phyloP scores from a whole-genome alignment of 306 rosid species.

The Crataegus laevigata region DNA sequence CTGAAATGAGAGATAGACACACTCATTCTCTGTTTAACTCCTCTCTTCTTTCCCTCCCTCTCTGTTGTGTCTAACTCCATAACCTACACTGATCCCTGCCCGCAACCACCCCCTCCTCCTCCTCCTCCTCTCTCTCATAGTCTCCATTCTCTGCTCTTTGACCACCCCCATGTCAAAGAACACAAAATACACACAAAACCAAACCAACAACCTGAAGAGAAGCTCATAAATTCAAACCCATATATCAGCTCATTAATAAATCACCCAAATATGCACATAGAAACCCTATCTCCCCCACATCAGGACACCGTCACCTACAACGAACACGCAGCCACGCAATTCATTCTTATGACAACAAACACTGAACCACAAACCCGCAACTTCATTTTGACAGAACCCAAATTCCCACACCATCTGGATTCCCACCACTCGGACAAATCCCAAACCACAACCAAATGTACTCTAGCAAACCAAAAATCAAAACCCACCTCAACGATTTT shows the following conservation, averaged over 20 bases:
- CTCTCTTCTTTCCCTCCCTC: too few relatives aligned
- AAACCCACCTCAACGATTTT: background rate
- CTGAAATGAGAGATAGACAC: too few relatives aligned
- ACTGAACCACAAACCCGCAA: background rate
- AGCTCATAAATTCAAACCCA: background rate
- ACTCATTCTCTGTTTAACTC: too few relatives aligned
- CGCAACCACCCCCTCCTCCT: too few relatives aligned
- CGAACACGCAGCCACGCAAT: background rate
- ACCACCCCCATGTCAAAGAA: background rate
- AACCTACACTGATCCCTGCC: too few relatives aligned
- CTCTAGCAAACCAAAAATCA: background rate
- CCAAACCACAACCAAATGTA: background rate
- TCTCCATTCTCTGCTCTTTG: too few relatives aligned
- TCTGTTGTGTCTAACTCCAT: too few relatives aligned
- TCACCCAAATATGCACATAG: background rate
- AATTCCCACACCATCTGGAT: background rate
- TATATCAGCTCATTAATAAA: background rate
- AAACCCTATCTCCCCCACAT: background rate
- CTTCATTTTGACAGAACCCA: background rate
- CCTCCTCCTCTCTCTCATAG: too few relatives aligned
- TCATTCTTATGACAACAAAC: background rate
- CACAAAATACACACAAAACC: background rate
- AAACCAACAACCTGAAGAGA: background rate
- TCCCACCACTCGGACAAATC: background rate
- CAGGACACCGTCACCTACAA: background rate